phyloP scores from a whole-genome alignment of 148 eudicot species.

The Linanthus parryae region DNA sequence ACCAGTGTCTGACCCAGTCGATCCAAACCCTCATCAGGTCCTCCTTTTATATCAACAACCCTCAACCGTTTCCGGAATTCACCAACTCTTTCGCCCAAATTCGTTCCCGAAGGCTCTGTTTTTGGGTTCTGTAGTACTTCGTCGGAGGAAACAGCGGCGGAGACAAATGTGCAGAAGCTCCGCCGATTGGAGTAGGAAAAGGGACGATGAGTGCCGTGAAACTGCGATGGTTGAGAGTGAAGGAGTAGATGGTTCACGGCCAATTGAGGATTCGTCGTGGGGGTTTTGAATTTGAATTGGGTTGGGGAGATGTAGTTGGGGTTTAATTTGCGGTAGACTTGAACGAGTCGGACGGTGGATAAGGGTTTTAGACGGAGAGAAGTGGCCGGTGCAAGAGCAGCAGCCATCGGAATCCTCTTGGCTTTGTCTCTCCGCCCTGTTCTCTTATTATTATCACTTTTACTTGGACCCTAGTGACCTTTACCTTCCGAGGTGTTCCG shows the following conservation, averaged over 20 bases:
- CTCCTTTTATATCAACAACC: constrained; percentile 70
- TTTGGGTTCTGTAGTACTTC: constrained; percentile 26
- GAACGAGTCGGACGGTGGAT: constrained; percentile 34
- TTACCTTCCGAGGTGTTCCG: too few relatives aligned
- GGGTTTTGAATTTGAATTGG: constrained; percentile 10
- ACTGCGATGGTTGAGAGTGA: constrained; percentile 3
- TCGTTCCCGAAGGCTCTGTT: constrained; percentile 17
- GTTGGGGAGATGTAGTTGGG: not conserved
- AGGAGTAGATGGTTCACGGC: constrained; percentile 6
- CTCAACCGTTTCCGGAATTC: constrained; percentile 56
- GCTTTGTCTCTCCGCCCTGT: not conserved
- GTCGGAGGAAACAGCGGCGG: constrained; percentile 40
- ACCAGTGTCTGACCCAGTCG: constrained; percentile 61
- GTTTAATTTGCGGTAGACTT: constrained; percentile 21
- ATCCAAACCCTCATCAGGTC: constrained; percentile 68
- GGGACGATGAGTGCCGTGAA: too few relatives aligned
- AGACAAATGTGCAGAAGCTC: constrained; percentile 30
- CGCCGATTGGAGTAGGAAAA: constrained; percentile 27
- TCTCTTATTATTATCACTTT: too few relatives aligned
- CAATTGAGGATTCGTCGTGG: constrained; percentile 11
- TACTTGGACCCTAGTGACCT: too few relatives aligned
- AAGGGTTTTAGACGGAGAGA: constrained; percentile 56
- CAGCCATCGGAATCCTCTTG: too few relatives aligned
- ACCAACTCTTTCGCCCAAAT: constrained; percentile 33
- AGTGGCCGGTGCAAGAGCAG: constrained; percentile 43